These are phyloP conservation scores for Zychaea mexicana DNA, from an alignment of 371 early-diverging fungal genomes.

Conservation along the genomic window DNA sequence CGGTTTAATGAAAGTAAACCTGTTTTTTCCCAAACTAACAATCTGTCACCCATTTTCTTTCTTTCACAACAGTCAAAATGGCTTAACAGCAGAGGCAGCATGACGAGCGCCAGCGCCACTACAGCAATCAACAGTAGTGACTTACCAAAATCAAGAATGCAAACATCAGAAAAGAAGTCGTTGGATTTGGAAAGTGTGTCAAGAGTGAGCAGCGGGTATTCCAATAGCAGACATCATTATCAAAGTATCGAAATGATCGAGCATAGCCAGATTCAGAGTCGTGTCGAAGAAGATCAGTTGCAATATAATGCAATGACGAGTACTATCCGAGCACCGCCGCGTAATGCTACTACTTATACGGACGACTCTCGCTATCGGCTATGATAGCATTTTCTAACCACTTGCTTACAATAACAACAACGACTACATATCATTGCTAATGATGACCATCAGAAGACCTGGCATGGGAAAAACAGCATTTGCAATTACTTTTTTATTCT, in stretches of 20 bases:
- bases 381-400: background rate
- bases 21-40: background rate
- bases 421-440: no score
- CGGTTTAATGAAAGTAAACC: background rate
- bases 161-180: background rate
- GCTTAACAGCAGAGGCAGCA: background rate
- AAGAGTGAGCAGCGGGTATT: background rate
- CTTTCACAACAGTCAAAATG: background rate
- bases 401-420: background rate
- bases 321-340: slow-evolving; percentile 18
- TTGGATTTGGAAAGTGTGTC: background rate
- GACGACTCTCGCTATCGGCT: background rate
- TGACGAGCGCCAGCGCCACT: background rate
- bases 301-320: slow-evolving; percentile 31
- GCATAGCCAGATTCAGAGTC: slow-evolving; percentile 2
- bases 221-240: background rate
- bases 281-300: slow-evolving; percentile 29
- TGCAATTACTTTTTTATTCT: no score
- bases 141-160: background rate
- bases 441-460: no score
- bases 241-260: background rate
- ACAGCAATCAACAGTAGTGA: background rate
- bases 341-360: no score
- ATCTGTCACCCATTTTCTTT: background rate
- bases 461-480: no score